Evolutionary conservation across 2,329 filamentous ascomycete genomes (phyloP).

Genomic region (Teratosphaeria destructans): DNA sequence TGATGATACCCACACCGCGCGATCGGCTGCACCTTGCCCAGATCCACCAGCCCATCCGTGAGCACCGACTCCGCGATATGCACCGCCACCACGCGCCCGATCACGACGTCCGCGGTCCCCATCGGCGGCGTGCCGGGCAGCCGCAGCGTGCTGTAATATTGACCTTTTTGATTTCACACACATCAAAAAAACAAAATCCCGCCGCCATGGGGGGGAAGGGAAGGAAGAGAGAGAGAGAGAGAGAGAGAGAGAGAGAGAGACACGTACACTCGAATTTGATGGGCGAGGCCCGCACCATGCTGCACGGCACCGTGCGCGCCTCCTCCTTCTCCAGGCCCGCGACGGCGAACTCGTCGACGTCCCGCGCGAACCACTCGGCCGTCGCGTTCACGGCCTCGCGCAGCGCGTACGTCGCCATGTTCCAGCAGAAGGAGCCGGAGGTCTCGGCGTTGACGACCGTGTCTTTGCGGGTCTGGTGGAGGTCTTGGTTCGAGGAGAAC

Average conservation of each 20-base stretch:
- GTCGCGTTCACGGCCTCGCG: slow-evolving; percentile 47
- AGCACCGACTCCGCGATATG: slow-evolving; percentile 47
- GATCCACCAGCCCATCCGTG: slow-evolving; percentile 46
- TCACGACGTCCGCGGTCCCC: slow-evolving; percentile 48
- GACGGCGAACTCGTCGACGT: slow-evolving; percentile 45
- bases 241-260: neutral
- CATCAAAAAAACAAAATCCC: no score
- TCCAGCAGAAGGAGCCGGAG: slow-evolving; percentile 50
- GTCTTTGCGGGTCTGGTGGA: slow-evolving; percentile 40
- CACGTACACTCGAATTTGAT: slow-evolving; percentile 48
- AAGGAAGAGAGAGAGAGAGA: no score
- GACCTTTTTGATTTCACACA: slow-evolving; percentile 3
- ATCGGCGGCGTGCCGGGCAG: slow-evolving; percentile 48
- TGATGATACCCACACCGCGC: slow-evolving; percentile 51
- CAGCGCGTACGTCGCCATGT: slow-evolving; percentile 47
- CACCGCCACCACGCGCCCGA: slow-evolving; percentile 47
- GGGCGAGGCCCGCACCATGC: slow-evolving; percentile 46
- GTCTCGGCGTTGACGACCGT: slow-evolving; percentile 46
- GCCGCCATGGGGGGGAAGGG: neutral
- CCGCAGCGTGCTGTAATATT: slow-evolving; percentile 44
- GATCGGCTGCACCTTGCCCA: slow-evolving; percentile 48
- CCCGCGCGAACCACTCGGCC: slow-evolving; percentile 39
- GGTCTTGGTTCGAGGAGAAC: slow-evolving; percentile 50
- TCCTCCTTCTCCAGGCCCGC: slow-evolving; percentile 41
- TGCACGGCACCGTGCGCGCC: slow-evolving; percentile 31